Evolutionary conservation across 805 yeast genomes (phyloP).

Genomic region (Brettanomyces nanus): DNA sequence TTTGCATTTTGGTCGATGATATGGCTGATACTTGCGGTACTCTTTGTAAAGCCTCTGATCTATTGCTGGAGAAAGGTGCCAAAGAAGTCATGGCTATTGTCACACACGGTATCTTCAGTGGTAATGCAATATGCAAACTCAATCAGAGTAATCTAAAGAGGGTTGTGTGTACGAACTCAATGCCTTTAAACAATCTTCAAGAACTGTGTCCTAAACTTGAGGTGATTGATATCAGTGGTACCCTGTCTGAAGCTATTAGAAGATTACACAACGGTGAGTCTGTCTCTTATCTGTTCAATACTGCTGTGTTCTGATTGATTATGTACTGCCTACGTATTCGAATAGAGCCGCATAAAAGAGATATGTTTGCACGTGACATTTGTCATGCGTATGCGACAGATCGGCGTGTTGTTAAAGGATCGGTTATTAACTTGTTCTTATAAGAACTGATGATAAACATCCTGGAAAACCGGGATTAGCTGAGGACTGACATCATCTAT

Average conservation of each 20-base stretch:
- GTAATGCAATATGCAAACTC: conserved; percentile 64
- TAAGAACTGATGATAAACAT: too few species aligned
- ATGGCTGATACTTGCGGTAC: conserved; percentile 92
- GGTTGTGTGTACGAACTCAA: conserved; percentile 74
- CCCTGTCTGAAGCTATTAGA: conserved; percentile 74
- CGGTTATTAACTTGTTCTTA: too few species aligned
- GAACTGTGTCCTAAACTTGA: conserved; percentile 54
- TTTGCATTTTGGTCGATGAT: conserved; percentile 75
- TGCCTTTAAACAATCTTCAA: conserved; percentile 64
- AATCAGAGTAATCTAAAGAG: conserved; percentile 59
- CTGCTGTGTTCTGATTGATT: conserved; percentile 43
- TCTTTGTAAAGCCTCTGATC: conserved; percentile 73
- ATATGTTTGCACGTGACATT: too few species aligned
- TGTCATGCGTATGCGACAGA: too few species aligned
- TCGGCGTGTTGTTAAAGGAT: too few species aligned
- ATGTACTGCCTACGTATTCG: too few species aligned
- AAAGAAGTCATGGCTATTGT: conserved; percentile 72
- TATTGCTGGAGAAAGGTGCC: conserved; percentile 59
- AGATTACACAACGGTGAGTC: conserved; percentile 85
- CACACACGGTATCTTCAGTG: conserved; percentile 73
- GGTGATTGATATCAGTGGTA: conserved; percentile 63
- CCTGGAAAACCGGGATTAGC: too few species aligned
- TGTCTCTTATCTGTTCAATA: conserved; percentile 67
- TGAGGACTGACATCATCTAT: too few species aligned
- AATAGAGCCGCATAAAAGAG: too few species aligned